Conservation (phyloP, 2,329 filamentous ascomycete species). For the Dendryphion nanum region DNA sequence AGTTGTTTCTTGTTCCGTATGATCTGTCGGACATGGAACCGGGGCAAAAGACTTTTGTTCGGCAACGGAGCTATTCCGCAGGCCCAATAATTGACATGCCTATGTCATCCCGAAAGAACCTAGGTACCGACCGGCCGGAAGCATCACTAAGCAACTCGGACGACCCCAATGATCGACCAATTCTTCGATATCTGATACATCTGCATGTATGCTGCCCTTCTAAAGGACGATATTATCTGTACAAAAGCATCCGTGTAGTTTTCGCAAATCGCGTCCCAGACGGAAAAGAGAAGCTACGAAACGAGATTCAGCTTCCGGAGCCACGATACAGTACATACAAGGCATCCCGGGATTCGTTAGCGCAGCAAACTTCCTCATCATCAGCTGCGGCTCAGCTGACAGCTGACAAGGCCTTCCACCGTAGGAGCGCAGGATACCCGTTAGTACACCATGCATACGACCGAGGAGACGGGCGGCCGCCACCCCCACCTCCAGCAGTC, state of each 20-base stretch:
- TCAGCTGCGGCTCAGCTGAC: slow-evolving; percentile 17
- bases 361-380: slow-evolving; percentile 17
- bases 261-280: slow-evolving; percentile 97
- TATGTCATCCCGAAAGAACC: slow-evolving; percentile 44
- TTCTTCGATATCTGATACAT: slow-evolving; percentile 86
- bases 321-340: slow-evolving; percentile 86
- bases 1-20: slow-evolving; percentile 91
- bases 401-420: slow-evolving; percentile 24
- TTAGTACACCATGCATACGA: slow-evolving; percentile 28
- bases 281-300: slow-evolving; percentile 86
- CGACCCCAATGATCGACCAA: slow-evolving; percentile 62
- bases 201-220: slow-evolving; percentile 87
- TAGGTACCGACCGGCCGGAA: slow-evolving; percentile 55
- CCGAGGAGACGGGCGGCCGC: slow-evolving; percentile 24
- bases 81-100: slow-evolving; percentile 79
- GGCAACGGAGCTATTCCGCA: slow-evolving; percentile 88
- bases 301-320: slow-evolving; percentile 86
- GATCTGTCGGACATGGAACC: slow-evolving; percentile 89
- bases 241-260: slow-evolving; percentile 89
- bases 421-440: slow-evolving; percentile 33
- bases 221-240: slow-evolving; percentile 81
- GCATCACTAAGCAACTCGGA: slow-evolving; percentile 51
- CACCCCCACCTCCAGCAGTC: slow-evolving; percentile 32
- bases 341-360: slow-evolving; percentile 48
- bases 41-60: slow-evolving; percentile 92